Conservation (phyloP, 163 green algal genomes). For the Chlorella variabilis region DNA sequence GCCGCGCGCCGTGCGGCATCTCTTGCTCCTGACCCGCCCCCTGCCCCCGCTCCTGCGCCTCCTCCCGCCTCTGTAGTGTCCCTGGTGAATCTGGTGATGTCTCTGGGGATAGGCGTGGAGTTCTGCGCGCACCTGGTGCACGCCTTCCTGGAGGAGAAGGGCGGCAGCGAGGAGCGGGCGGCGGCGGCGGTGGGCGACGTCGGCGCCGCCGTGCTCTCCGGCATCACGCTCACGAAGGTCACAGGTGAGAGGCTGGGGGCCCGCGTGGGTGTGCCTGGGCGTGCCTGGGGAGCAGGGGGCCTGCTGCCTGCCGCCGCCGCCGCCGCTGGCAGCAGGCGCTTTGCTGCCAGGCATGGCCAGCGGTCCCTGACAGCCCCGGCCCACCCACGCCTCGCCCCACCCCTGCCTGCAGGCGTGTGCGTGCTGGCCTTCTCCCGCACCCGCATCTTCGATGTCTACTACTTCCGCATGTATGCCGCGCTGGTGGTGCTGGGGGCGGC, state of each 20-base stretch:
- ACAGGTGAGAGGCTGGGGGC: constrained; percentile 37
- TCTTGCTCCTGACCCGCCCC: too few species aligned
- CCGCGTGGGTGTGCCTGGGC: not conserved
- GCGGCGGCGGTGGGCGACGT: constrained; percentile 60
- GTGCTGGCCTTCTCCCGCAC: constrained; percentile 85
- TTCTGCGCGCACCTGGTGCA: constrained; percentile 88
- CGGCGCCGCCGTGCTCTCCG: constrained; percentile 80
- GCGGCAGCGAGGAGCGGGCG: constrained; percentile 46
- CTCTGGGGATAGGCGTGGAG: constrained; percentile 85
- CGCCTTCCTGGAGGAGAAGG: constrained; percentile 66
- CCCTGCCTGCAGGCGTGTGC: constrained; percentile 67
- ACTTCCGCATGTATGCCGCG: constrained; percentile 84
- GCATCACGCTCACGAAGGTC: constrained; percentile 93
- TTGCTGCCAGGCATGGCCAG: too few species aligned
- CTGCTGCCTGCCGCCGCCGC: not conserved
- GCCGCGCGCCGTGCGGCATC: too few species aligned
- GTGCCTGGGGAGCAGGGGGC: not conserved
- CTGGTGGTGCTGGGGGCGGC: constrained; percentile 79
- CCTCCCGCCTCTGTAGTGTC: constrained; percentile 55
- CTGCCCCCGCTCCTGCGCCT: too few species aligned
- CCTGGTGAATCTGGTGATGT: constrained; percentile 89
- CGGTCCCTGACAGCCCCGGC: too few species aligned
- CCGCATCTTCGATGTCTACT: constrained; percentile 88
- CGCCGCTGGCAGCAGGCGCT: not conserved
- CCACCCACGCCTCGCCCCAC: not conserved